Evolutionary conservation across 2,329 filamentous ascomycete genomes (phyloP).

Genomic region (Cercospora janseana): DNA sequence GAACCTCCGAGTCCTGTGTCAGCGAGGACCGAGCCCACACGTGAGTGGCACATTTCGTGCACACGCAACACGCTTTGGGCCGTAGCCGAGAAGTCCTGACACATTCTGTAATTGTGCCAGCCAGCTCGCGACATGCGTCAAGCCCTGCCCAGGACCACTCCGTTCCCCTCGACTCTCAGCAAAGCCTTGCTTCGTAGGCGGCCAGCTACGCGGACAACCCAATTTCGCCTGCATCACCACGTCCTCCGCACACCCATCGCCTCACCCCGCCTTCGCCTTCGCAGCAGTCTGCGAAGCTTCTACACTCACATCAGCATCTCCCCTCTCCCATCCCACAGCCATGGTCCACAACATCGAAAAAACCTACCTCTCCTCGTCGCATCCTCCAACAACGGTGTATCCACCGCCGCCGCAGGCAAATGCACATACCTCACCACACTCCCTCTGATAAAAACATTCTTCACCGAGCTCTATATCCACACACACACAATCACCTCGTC

Average conservation of each 20-base stretch:
- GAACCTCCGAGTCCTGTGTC: conserved; percentile 1
- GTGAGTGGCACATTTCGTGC: background rate
- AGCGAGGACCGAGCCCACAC: background rate
- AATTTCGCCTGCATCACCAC: background rate
- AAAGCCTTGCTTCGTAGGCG: background rate
- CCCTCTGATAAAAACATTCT: conserved; percentile 93
- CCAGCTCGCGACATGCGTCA: background rate
- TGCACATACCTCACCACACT: conserved; percentile 93
- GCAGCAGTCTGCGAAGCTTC: conserved; percentile 37
- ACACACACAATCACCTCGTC: background rate
- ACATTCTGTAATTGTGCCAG: background rate
- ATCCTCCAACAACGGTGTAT: conserved; percentile 84
- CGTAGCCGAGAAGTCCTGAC: background rate
- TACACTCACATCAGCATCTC: conserved; percentile 16
- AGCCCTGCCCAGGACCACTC: background rate
- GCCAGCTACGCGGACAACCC: background rate
- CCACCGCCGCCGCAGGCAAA: conserved; percentile 75
- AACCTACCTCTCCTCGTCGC: conserved; percentile 75
- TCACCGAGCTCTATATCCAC: conserved; percentile 65
- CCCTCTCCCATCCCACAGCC: background rate
- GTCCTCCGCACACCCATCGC: background rate
- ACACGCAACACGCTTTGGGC: background rate
- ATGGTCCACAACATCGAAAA: background rate
- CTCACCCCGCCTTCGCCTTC: conserved; percentile 36
- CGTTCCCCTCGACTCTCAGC: background rate